Base-by-base conservation (phyloP, 2,329 filamentous ascomycete genomes). In the Stagonosporopsis rhizophila region DNA sequence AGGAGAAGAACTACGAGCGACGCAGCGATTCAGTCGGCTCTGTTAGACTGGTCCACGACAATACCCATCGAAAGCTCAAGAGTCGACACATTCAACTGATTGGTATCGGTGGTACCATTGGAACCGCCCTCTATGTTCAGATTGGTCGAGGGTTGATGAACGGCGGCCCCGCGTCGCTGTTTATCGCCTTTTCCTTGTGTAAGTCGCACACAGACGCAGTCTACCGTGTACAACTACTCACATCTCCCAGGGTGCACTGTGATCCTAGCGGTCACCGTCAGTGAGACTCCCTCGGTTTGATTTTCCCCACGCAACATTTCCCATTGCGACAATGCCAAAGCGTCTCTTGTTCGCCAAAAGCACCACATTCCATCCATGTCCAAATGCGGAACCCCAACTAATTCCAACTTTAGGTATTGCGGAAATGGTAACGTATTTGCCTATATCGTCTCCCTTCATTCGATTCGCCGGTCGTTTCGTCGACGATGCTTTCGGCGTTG, bases 391-490 rank as follows among this genome's bases (percentile, higher is more conserved):
- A 57, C 44, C 17, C 35, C 34, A 50, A 62, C 68, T 70, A 66
- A 73, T 58, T 30, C 27, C 23, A 40, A 19, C 23, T 27, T 14
- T 60, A 77, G 75, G 78, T 69, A 85, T 90, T 78, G 87, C 88
- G 12, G 89, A 92, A 72, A 91, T 92, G 88, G 89, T 90, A 7
- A 89, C 88, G 0, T 91, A 89, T 61, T 78, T 91, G 2, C 89
- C 90, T 7, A 89, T 92, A 50, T 90, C 88, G 0, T 91, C 88
- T 37, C 89, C 89, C 0, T 92, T 93, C 72, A 89, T 92, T 69
- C 86, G 88, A 23, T 91, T 92, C 66, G 89, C 89, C 4, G 88
- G 89, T 14, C 84, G 88, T 42, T 92, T 86, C 62, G 88, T 92
- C 27, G 89, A 92, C 63, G 88, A 91, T 61, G 87, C 89, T 2